These are phyloP conservation scores for Trebouxia sp. DNA, from an alignment of 139 green algal genomes.

Conservation along the genomic window DNA sequence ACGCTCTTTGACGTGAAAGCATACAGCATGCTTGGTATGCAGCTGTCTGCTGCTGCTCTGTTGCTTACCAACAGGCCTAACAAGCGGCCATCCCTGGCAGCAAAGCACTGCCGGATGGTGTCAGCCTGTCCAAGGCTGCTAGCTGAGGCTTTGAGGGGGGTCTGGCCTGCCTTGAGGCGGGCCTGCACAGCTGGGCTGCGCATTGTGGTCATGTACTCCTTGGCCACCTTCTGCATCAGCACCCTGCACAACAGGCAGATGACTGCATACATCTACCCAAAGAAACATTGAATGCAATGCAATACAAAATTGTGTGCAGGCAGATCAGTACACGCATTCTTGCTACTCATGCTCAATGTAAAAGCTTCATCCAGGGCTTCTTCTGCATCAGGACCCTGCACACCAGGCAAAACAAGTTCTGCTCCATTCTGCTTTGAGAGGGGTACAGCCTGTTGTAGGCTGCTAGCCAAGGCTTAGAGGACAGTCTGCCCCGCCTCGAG, in stretches of 20 bases:
- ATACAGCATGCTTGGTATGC: slow-evolving; percentile 48
- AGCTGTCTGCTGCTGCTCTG: too few relatives aligned
- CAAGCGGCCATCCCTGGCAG: slow-evolving; percentile 60
- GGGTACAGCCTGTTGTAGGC: too few relatives aligned
- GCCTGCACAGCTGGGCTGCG: slow-evolving; percentile 11
- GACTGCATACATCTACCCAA: neutral
- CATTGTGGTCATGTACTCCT: slow-evolving; percentile 51
- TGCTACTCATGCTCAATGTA: neutral
- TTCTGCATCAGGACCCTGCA: too few relatives aligned
- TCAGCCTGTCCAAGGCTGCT: slow-evolving; percentile 28
- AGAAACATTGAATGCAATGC: neutral
- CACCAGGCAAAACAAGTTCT: too few relatives aligned
- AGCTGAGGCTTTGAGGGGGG: slow-evolving; percentile 7
- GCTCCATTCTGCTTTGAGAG: too few relatives aligned
- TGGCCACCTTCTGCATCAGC: slow-evolving; percentile 79
- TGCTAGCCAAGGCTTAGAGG: too few relatives aligned
- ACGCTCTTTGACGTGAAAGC: too few relatives aligned
- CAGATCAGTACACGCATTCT: neutral
- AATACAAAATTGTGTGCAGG: neutral
- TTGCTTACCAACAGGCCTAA: slow-evolving; percentile 58
- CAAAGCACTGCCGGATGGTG: slow-evolving; percentile 49
- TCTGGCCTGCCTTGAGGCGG: slow-evolving; percentile 36
- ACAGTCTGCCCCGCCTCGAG: too few relatives aligned
- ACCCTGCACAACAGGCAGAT: slow-evolving; percentile 45
- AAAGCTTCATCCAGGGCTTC: too few relatives aligned